phyloP scores from a whole-genome alignment of 345 rosid species.

The Cardamine resedifolia region DNA sequence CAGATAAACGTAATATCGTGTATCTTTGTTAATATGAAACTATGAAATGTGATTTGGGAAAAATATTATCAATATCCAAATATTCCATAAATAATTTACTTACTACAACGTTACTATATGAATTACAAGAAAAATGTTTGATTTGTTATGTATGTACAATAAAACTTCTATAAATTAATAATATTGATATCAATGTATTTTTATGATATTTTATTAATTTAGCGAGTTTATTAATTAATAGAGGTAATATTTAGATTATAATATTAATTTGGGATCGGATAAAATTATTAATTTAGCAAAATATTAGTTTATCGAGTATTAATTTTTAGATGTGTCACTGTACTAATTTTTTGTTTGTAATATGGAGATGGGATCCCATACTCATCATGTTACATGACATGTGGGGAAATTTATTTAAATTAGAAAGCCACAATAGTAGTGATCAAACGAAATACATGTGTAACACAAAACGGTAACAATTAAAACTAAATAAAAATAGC shows the following conservation, averaged over 20 bases:
- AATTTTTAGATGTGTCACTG: too few species aligned
- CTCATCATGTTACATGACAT: conserved; percentile 64
- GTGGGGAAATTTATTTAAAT: conserved; percentile 38
- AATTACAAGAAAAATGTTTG: background rate
- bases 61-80: background rate
- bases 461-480: too few species aligned
- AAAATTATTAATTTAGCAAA: too few species aligned
- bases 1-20: background rate
- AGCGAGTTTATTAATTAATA: too few species aligned
- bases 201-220: too few species aligned
- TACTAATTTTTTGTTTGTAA: background rate
- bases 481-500: too few species aligned
- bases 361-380: conserved; percentile 45
- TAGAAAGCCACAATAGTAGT: conserved; percentile 33
- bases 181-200: too few species aligned
- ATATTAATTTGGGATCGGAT: too few species aligned
- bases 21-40: background rate
- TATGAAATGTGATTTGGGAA: background rate
- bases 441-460: conserved; percentile 48
- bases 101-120: background rate
- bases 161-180: too few species aligned
- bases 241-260: too few species aligned
- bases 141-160: background rate
- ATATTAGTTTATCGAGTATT: too few species aligned
- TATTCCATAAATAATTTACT: background rate